A percentile compares a stretch with the other conserved stretches of the same genome.
Conservation (phyloP, 2,329 filamentous ascomycete species). For the Albophoma yamanashiensis region DNA sequence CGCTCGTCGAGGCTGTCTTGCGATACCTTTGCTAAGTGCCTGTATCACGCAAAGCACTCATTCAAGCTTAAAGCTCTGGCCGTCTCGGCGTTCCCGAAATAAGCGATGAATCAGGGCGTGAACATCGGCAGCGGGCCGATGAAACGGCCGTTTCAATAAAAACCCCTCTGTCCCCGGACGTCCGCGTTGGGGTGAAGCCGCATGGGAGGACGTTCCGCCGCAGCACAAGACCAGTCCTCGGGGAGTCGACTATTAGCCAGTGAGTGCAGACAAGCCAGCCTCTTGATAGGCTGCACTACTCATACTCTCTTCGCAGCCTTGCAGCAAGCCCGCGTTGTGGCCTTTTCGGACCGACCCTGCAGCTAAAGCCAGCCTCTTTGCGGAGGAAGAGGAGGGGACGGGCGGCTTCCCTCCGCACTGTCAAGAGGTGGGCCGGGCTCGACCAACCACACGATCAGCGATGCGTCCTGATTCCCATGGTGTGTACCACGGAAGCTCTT, state of each 20-base stretch:
- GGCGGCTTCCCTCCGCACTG: neutral
- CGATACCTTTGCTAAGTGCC: neutral
- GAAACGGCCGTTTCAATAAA: neutral
- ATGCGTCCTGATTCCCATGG: neutral
- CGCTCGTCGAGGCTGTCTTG: neutral
- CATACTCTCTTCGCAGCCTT: neutral
- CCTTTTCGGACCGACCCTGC: conserved; percentile 6
- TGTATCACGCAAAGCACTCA: neutral
- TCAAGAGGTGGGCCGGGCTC: neutral
- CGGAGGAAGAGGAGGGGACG: neutral
- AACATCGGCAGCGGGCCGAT: neutral
- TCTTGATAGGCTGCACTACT: neutral
- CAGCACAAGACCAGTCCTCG: neutral
- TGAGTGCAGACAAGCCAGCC: neutral
- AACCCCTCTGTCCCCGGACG: neutral
- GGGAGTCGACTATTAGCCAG: neutral
- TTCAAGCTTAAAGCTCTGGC: neutral
- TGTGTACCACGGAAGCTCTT: no score
- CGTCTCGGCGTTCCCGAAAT: neutral
- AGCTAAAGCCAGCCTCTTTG: conserved; percentile 1
- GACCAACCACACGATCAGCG: neutral
- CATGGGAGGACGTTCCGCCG: neutral
- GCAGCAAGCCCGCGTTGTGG: neutral
- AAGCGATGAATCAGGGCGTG: neutral
- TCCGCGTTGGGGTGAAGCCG: neutral